Conservation (phyloP, 2,329 filamentous ascomycete genomes). For the Tolypocladium ovalisporum region DNA sequence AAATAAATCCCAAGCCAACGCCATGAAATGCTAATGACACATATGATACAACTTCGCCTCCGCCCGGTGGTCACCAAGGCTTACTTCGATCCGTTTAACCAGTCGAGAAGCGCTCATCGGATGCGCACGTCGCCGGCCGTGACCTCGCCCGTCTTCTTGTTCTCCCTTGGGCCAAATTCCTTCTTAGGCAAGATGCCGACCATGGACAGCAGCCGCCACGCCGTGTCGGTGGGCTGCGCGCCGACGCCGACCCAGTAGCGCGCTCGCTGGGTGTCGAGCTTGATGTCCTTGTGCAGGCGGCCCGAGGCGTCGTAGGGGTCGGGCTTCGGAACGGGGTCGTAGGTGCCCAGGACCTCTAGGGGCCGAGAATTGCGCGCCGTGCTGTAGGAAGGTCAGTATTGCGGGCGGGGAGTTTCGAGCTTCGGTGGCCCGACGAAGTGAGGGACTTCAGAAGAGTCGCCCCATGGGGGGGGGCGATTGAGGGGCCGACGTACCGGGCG, state of each 20-base stretch:
- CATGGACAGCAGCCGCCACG: conserved; percentile 79
- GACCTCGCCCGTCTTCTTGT: conserved; percentile 14
- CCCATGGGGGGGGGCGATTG: not conserved
- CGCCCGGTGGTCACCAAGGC: not conserved
- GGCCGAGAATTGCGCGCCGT: conserved; percentile 80
- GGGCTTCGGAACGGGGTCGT: conserved; percentile 55
- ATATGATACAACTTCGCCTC: conserved; percentile 14
- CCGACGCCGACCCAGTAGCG: conserved; percentile 97
- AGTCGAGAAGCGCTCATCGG: conserved; percentile 8
- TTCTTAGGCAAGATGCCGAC: conserved; percentile 38
- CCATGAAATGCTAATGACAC: conserved; percentile 13
- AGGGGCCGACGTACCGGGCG: conserved; percentile 54
- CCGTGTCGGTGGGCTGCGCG: conserved; percentile 83
- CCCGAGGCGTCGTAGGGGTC: conserved; percentile 51
- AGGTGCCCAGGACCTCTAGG: conserved; percentile 82
- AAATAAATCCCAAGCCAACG: conserved; percentile 11
- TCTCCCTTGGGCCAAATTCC: conserved; percentile 19
- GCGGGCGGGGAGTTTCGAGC: not conserved
- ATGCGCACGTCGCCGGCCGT: conserved; percentile 17
- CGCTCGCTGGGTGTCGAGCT: conserved; percentile 68
- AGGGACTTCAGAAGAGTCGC: not conserved
- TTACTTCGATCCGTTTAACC: not conserved
- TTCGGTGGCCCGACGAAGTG: not conserved
- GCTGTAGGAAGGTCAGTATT: conserved; percentile 29
- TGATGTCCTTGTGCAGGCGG: conserved; percentile 80